Evolutionary conservation across 352 stramenopile genomes (phyloP), one percentile per base, ranked within the genome.

Genomic region (Pythium chondricola): DNA sequence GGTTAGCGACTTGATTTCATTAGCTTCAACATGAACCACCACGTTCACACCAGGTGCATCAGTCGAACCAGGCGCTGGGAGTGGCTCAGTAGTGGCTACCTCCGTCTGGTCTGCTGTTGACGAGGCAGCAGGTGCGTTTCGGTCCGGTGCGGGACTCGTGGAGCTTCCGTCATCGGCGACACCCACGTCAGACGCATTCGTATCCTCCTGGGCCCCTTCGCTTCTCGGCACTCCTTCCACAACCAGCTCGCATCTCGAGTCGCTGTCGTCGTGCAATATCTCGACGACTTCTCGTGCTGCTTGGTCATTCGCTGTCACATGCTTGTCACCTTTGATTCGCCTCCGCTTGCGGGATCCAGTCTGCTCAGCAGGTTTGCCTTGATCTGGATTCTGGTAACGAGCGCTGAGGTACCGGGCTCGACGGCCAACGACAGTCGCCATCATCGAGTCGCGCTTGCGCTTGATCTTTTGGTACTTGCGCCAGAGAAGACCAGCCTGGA

Each of bases 381-480:
- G 17, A 16, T 48, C 43, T 11, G 43, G 32, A 13, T 35, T 43
- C 16, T 47, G 44, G 33, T 65, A 65, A n/a, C 56, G 43, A 11
- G 39, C 30, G n/a, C 52, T 65, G 18, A 50, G 30, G 44, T 65
- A 65, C 24, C 57, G 35, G 16, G 45, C 35, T 14, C 57, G 44
- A 4, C 57, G 44, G 3, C 57, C 57, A 4, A 40, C 55, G 20
- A 65, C 44, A 16, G 44, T 56, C 1, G 57, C 57, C 9, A 45
- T n/a, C 14, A 50, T 45, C 14, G 42, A 37, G 32, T 60, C 50
- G 5, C 57, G 57, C 40, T 60, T 59, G 17, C 50, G 52, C 16
- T 78, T 69, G 49, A 85, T 74, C 25, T 85, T 75, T 59, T 85
- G 65, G 41, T 80, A 90, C 36, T 85, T 90, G 27, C 74, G 70